Base-by-base conservation (phyloP, 192 early-diverging fungal genomes). In the Endogone sp. region DNA sequence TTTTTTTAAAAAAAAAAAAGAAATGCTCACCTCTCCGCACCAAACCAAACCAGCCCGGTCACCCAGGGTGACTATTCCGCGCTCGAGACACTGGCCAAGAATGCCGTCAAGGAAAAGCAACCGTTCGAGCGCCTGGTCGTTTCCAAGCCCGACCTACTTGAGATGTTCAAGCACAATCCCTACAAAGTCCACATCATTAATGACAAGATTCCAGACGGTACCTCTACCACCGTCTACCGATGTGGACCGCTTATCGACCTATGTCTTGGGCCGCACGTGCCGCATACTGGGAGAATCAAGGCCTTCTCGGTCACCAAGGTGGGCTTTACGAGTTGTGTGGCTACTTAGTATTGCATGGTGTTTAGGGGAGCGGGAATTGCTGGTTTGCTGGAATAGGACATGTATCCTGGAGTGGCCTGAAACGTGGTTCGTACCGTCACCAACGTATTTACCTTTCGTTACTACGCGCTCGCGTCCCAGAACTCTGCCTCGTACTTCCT, bases 401-500 rank as follows among this genome's bases (percentile, higher is more conserved):
- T n/a, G n/a, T n/a, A n/a, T n/a, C n/a, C n/a, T n/a, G n/a, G n/a
- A n/a, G n/a, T n/a, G n/a, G n/a, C n/a, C n/a, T n/a, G n/a, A n/a
- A n/a, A n/a, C n/a, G n/a, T n/a, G n/a, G n/a, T n/a, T n/a, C n/a
- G n/a, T n/a, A n/a, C n/a, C n/a, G n/a, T n/a, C n/a, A n/a, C n/a
- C n/a, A n/a, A n/a, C n/a, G n/a, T n/a, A n/a, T n/a, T n/a, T n/a
- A n/a, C n/a, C n/a, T n/a, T n/a, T n/a, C n/a, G n/a, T n/a, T n/a
- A n/a, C n/a, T n/a, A n/a, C n/a, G n/a, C n/a, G 23, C 30, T 21
- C 11, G 30, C 32, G 3, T 64, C 23, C 20, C 71, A 82, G 93
- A 98, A 95, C 89, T 99, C 98, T 65, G 83, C 98, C 20, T 95
- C 96, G 57, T 98, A 99, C 87, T 99, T 98, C 79, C 82, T 99